These are phyloP conservation scores for Tolypocladium capitatum DNA, from an alignment of 2,329 filamentous ascomycete genomes.

Conservation along the genomic window DNA sequence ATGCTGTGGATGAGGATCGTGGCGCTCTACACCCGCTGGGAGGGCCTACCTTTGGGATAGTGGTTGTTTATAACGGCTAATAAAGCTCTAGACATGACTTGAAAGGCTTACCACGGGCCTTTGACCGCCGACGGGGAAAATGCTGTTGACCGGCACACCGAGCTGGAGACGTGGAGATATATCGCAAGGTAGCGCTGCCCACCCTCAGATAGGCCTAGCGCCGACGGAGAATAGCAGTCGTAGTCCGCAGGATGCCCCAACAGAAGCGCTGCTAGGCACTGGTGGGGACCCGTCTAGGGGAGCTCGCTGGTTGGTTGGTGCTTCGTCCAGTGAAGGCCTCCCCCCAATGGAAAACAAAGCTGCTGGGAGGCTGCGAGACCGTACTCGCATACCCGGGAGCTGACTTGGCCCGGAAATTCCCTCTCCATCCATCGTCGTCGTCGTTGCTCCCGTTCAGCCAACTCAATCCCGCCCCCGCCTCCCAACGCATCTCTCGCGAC, in stretches of 20 bases:
- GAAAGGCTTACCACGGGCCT: no score
- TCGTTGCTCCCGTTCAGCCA: not conserved
- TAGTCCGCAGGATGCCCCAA: slow-evolving; percentile 5
- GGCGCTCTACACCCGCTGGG: no score
- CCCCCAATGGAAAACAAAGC: slow-evolving; percentile 8
- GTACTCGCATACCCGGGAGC: slow-evolving; percentile 4
- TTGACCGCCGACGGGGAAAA: no score
- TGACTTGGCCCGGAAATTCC: slow-evolving; percentile 9
- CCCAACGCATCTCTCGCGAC: not conserved
- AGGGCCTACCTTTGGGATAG: no score
- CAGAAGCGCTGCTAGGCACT: slow-evolving; percentile 4
- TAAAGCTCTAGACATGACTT: no score
- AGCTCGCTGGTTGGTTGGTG: slow-evolving; percentile 2
- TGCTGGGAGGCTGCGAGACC: not conserved
- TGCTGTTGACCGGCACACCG: no score
- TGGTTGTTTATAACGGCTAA: no score
- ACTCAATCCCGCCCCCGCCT: not conserved
- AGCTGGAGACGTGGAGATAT: no score
- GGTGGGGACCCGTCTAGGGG: slow-evolving; percentile 2
- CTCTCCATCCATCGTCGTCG: slow-evolving; percentile 5
- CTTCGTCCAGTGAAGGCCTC: not conserved
- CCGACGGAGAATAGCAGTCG: no score
- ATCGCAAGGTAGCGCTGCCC: no score
- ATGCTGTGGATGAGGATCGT: no score
- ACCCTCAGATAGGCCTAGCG: no score